Evolutionary conservation across 202 grass and related monocot species (phyloP), one percentile per base, ranked within the genome.

Genomic region (Musa balbisiana): DNA sequence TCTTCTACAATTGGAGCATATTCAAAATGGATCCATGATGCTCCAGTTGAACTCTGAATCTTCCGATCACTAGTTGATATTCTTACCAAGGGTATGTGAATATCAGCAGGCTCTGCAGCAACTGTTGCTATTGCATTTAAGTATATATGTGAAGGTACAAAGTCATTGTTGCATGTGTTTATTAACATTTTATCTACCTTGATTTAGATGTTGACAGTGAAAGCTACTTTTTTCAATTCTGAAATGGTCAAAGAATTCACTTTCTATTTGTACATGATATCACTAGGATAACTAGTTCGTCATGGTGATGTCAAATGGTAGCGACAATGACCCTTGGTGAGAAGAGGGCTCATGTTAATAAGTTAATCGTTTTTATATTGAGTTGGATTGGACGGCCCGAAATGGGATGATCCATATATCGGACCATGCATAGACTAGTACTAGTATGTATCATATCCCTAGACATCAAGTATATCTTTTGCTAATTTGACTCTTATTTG

Each of bases 71-170:
- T 98, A 82, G 83, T 98, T 83, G 88, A 90, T 73, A 84, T 98
- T 83, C 88, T 98, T 51, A 94, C 88, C 23, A 92, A 84, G 73
- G 91, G 91, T 29, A 94, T 98, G 91, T 84, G 83, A 43, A 83
- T 81, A 80, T 98, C 95, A 59, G 95, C 92, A 76, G 91, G 90
- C 77, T 89, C 83, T 77, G 95, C 91, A 79, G 83, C 89, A 71
- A 86, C 95, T 60, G 88, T 88, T 79, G 92, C 89, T 88, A 53
- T 98, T 83, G 82, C 95, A 83, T 98, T 94, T 78, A 98, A 98
- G 79, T 89, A 94, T 84, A 94, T 98, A 89, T 98, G 95, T 89
- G 95, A 98, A 98, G 95, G 95, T 94, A 92, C 55, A 55, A 62
- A 43, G 24, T 25, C 63, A 27, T 26, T 11, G 26, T n/a, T 3